Conservation (phyloP, 768 basidiomycete genomes). For the Dictyophora rubrovolvata region DNA sequence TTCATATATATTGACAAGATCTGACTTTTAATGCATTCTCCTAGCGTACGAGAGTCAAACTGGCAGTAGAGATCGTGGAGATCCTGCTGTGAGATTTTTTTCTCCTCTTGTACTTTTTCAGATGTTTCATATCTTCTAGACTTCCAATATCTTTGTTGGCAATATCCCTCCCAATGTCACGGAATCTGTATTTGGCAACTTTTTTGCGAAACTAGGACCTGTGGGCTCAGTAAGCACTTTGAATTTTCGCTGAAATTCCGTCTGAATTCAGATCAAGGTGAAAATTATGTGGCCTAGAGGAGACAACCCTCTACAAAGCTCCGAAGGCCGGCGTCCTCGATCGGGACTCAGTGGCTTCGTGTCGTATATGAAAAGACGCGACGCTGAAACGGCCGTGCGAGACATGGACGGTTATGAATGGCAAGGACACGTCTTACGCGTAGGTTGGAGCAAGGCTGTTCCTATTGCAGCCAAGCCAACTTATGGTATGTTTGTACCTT, state of each 20-base stretch:
- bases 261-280: constrained; percentile 38
- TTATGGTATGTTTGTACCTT: constrained; percentile 55
- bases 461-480: constrained; percentile 61
- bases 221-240: constrained; percentile 64
- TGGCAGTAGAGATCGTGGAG: constrained; percentile 82
- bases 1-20: neutral
- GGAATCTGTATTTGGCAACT: constrained; percentile 75
- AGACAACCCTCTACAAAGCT: constrained; percentile 53
- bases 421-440: constrained; percentile 80
- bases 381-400: constrained; percentile 80
- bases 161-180: constrained; percentile 84
- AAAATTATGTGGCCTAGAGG: constrained; percentile 99
- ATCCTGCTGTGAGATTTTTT: constrained; percentile 55
- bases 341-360: constrained; percentile 90
- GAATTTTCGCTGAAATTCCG: constrained; percentile 2
- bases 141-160: constrained; percentile 92
- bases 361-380: constrained; percentile 87
- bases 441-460: constrained; percentile 97
- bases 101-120: neutral
- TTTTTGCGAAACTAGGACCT: constrained; percentile 89
- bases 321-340: constrained; percentile 58
- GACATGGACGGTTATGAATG: constrained; percentile 92
- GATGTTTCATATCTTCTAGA: constrained; percentile 34
- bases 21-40: neutral
- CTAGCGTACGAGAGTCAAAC: constrained; percentile 83